Base-by-base conservation (phyloP, 345 rosid genomes). In the Linum usitatissimum region DNA sequence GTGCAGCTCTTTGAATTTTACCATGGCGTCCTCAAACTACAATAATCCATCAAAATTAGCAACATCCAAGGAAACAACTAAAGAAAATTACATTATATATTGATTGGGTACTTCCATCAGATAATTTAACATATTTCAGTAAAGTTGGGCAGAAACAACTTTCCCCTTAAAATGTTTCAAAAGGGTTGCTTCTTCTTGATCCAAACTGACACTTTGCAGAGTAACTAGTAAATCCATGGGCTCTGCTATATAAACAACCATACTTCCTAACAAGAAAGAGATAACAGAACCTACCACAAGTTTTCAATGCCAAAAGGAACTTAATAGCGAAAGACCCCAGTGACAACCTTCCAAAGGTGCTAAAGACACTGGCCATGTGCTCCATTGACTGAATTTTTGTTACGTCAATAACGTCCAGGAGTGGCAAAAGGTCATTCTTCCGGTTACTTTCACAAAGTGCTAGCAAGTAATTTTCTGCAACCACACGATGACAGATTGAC, bases 391-490 rank as follows among this genome's bases (percentile, higher is more conserved):
- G 73, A 70, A 93, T 17, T 65, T 68, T 75, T 67, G 71, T 81
- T 31, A 93, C 68, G 66, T 93, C 96, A 56, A 83, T 62, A 48
- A 49, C 54, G 54, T 87, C 87, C 70, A 87, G 74, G 54, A 90
- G 65, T 60, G 68, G 82, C 73, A 83, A 72, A 53, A 84, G 64
- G 62, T 87, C 80, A 65, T 71, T 60, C 77, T 76, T 81, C 64
- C 71, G 73, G 55, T 75, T 87, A 66, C 83, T 76, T 73, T 79
- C 83, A 59, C 87, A 78, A 34, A 93, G 80, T 40, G 97, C 96
- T 59, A 78, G 64, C 67, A 93, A 65, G 77, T 87, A 90, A 63
- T 79, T 81, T 75, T 75, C 99, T 93, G 90, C 76, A 73, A 64
- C 53, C 68, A 31, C 19, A 59, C 9, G 15, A 48, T 51, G 18